Percentiles rank a stretch among this genome's conserved stretches.
Conservation (phyloP, 2,329 filamentous ascomycete species). For the Alternaria alternata region DNA sequence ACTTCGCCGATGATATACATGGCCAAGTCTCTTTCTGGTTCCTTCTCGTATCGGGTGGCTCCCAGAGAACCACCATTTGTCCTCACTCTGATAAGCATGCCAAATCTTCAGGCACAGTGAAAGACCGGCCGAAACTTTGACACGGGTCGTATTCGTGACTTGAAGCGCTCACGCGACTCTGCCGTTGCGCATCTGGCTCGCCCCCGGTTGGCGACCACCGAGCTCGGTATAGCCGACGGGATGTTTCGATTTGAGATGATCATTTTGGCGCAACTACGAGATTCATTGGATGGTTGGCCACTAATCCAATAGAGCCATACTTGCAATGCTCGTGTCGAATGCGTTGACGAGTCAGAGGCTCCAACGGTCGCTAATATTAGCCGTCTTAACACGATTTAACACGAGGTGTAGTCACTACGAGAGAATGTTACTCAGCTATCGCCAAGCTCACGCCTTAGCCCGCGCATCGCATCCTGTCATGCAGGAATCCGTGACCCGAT, state of each 20-base stretch:
- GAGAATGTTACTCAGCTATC: constrained; percentile 44
- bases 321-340: constrained; percentile 19
- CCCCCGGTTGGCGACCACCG: constrained; percentile 19
- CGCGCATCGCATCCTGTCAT: constrained; percentile 15
- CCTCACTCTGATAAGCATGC: constrained; percentile 40
- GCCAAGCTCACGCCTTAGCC: constrained; percentile 27
- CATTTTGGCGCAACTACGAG: constrained; percentile 20
- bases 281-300: constrained; percentile 19
- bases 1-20: constrained; percentile 22
- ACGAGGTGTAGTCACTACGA: constrained; percentile 31
- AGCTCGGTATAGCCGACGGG: constrained; percentile 10
- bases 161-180: constrained; percentile 18
- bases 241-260: constrained; percentile 10
- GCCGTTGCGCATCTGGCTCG: constrained; percentile 13
- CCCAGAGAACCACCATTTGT: constrained; percentile 25
- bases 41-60: constrained; percentile 16
- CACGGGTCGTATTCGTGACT: constrained; percentile 20
- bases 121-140: constrained; percentile 23
- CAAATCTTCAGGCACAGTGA: constrained; percentile 28
- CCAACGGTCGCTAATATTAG: constrained; percentile 44
- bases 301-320: constrained; percentile 20
- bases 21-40: constrained; percentile 12
- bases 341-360: constrained; percentile 30
- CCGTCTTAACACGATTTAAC: constrained; percentile 38
- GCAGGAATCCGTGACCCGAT: constrained; percentile 22